Percentiles rank a stretch among this genome's conserved stretches.
phyloP scores from a whole-genome alignment of 2,329 filamentous ascomycete genomes.

The Diplodia mutila region DNA sequence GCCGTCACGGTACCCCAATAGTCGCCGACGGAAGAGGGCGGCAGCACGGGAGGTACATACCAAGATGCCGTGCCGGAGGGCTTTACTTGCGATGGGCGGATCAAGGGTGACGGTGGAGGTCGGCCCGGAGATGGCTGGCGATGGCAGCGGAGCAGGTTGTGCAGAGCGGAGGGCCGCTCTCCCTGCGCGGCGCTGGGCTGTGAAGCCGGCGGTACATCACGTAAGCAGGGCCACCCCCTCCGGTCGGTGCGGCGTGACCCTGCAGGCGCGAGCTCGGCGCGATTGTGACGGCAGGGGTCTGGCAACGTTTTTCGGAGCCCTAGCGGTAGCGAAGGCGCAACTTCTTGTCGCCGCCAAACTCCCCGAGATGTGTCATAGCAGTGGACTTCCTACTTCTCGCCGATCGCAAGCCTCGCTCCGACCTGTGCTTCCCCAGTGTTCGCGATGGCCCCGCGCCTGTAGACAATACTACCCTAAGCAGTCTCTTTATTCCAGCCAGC shows the following conservation, averaged over 20 bases:
- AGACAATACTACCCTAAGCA: background rate
- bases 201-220: conserved; percentile 3
- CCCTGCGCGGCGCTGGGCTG: conserved; percentile 16
- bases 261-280: background rate
- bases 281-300: conserved; percentile 5
- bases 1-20: conserved; percentile 4
- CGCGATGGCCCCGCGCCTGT: conserved; percentile 10
- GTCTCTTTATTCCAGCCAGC: background rate
- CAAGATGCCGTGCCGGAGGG: conserved; percentile 4
- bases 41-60: conserved; percentile 21
- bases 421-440: conserved; percentile 8
- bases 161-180: conserved; percentile 20
- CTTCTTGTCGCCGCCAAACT: conserved; percentile 20
- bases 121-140: conserved; percentile 20
- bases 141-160: conserved; percentile 24
- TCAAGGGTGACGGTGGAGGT: conserved; percentile 18
- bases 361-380: conserved; percentile 25
- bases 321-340: conserved; percentile 10
- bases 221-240: background rate
- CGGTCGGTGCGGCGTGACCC: background rate
- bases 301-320: conserved; percentile 18
- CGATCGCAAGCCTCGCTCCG: background rate
- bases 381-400: background rate
- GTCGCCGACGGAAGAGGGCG: conserved; percentile 2
- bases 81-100: conserved; percentile 6